Evolutionary conservation across 2,329 filamentous ascomycete genomes (phyloP).

Genomic region (Podosphaera xanthii): DNA sequence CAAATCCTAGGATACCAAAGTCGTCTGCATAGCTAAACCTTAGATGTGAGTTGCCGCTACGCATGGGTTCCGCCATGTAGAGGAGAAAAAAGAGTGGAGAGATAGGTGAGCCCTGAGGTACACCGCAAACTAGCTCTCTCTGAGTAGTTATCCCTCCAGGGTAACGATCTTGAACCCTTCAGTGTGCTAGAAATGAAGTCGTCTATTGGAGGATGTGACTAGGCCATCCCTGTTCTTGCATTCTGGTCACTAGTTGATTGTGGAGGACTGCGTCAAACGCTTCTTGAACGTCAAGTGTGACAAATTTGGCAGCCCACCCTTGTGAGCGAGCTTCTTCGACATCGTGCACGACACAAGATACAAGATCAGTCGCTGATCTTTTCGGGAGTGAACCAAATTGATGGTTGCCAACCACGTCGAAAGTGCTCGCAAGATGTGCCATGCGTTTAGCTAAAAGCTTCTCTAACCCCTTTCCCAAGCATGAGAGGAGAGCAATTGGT

Average conservation of each 20-base stretch:
- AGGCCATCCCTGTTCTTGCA: neutral
- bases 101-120: neutral
- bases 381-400: neutral
- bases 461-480: neutral
- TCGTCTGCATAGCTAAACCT: too few species aligned
- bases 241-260: neutral
- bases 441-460: neutral
- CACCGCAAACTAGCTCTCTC: neutral
- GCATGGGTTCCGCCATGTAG: too few species aligned
- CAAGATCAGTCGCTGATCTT: neutral
- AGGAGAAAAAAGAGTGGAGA: neutral
- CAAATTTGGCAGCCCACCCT: neutral
- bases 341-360: neutral
- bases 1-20: too few species aligned
- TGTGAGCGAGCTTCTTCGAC: neutral
- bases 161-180: neutral
- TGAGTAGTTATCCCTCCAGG: neutral
- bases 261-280: neutral
- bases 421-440: neutral
- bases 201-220: neutral
- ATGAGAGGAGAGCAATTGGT: neutral
- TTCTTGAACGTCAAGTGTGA: neutral
- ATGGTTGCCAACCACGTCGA: neutral
- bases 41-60: too few species aligned
- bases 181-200: neutral